phyloP scores from a whole-genome alignment of 805 yeast species.

The Teunomyces cretensis region DNA sequence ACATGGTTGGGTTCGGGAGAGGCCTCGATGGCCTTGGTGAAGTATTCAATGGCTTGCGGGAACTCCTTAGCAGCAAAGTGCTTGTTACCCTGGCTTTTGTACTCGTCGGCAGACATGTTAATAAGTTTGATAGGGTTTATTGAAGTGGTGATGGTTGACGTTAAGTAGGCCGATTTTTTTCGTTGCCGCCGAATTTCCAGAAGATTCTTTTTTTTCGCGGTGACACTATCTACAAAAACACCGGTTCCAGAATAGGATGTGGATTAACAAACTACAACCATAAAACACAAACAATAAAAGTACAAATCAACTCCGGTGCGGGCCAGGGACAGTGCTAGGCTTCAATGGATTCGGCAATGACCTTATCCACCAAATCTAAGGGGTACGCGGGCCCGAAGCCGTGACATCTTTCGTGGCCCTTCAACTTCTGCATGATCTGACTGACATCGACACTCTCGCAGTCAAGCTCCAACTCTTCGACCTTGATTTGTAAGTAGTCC shows the following conservation, averaged over 20 bases:
- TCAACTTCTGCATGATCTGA: slow-evolving; percentile 56
- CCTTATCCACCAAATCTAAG: slow-evolving; percentile 40
- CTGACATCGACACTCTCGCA: slow-evolving; percentile 52
- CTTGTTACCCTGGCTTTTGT: slow-evolving; percentile 89
- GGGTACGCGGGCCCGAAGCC: slow-evolving; percentile 76
- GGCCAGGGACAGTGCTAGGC: background rate
- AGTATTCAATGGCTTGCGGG: slow-evolving; percentile 72
- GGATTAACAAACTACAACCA: background rate
- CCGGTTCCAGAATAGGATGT: background rate
- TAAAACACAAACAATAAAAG: slow-evolving; percentile 2
- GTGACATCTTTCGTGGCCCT: slow-evolving; percentile 74
- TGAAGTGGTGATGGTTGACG: background rate
- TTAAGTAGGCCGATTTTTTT: slow-evolving; percentile 1
- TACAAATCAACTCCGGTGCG: background rate
- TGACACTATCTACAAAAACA: background rate
- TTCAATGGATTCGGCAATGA: slow-evolving; percentile 21
- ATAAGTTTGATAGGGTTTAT: background rate
- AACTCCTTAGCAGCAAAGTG: slow-evolving; percentile 88
- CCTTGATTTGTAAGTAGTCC: slow-evolving; percentile 63
- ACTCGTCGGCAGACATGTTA: slow-evolving; percentile 66
- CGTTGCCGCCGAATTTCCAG: slow-evolving; percentile 1
- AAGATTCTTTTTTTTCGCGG: background rate
- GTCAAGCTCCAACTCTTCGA: slow-evolving; percentile 46
- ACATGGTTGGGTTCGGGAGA: slow-evolving; percentile 87
- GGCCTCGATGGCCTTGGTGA: slow-evolving; percentile 84